Evolutionary conservation across 1,284 basidiomycete species (phyloP), one percentile per base, ranked within the genome.

Genomic region (Exsudoporus floridanus): DNA sequence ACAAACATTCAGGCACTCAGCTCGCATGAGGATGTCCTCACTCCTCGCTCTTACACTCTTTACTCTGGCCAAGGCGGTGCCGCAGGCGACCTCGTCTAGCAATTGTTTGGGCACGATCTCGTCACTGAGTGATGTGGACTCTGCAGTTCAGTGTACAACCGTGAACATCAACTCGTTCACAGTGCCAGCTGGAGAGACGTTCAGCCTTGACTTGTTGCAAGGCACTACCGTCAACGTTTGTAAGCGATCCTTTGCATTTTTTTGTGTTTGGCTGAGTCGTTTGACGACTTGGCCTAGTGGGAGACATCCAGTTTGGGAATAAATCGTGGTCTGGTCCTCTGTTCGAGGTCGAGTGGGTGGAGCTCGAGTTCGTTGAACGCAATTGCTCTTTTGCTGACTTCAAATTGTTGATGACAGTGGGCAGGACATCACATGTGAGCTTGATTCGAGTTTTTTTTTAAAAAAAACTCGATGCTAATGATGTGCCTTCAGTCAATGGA

Each of bases 321-420:
- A 0, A 0, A 49, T 73, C 50, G 34, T 79, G 78, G 77, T 60
- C 56, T 1, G 79, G 79, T 16, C 78, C 79, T 8, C 60, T 81
- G 34, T 59, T 67, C 30, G 3, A 41, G n/a, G 16, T 71, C 39
- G 40, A 0, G 69, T 70, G 37, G 43, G 69, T 58, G 28, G 30
- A 34, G 8, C 19, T 51, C 18, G 7, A 4, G 30, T 25, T 36
- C 19, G 10, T 27, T 12, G 10, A 39, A 10, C 9, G 7, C 2
- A 25, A 6, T 2, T 30, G 5, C 16, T 33, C 5, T 31, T 33
- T 48, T 14, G 19, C 21, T 52, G 9, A 59, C n/a, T 0, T 45
- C 2, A 7, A 35, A 19, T 27, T 5, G 13, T 46, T 18, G 36
- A 33, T 42, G 31, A 40, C 41, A 76, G 78, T 19, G 69, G 76